A percentile compares a stretch with the other conserved stretches of the same genome.
Conservation (phyloP, 306 rosid genomes). For the Rubus idaeus region DNA sequence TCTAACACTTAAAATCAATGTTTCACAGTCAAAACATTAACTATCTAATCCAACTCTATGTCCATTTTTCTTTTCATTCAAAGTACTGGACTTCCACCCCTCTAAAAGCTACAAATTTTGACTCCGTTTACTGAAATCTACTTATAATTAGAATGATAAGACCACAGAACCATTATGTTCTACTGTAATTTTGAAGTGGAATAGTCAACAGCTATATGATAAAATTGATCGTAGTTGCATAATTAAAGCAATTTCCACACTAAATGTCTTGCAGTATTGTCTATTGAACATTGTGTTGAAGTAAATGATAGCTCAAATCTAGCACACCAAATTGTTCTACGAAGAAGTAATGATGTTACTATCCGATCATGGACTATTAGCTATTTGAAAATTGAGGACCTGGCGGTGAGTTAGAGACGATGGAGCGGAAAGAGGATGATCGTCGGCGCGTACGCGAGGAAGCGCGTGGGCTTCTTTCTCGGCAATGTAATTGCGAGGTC, state of each 20-base stretch:
- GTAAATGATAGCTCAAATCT: neutral
- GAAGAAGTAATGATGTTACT: neutral
- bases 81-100: neutral
- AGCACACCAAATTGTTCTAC: neutral
- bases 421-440: constrained; percentile 57
- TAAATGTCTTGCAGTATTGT: neutral
- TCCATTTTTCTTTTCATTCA: too few species aligned
- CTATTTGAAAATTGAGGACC: constrained; percentile 35
- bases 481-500: constrained; percentile 63
- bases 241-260: neutral
- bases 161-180: neutral
- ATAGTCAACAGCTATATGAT: neutral
- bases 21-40: constrained; percentile 6
- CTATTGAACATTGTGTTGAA: neutral
- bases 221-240: neutral
- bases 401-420: constrained; percentile 34
- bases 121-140: neutral
- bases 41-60: neutral
- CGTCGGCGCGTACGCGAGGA: constrained; percentile 49
- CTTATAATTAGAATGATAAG: too few species aligned
- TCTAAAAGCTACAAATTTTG: neutral
- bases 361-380: neutral
- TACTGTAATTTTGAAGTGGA: too few species aligned
- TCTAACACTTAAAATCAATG: neutral
- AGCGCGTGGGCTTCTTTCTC: constrained; percentile 58